Conservation (phyloP, 2,329 filamentous ascomycete genomes). For the Neonectria punicea region DNA sequence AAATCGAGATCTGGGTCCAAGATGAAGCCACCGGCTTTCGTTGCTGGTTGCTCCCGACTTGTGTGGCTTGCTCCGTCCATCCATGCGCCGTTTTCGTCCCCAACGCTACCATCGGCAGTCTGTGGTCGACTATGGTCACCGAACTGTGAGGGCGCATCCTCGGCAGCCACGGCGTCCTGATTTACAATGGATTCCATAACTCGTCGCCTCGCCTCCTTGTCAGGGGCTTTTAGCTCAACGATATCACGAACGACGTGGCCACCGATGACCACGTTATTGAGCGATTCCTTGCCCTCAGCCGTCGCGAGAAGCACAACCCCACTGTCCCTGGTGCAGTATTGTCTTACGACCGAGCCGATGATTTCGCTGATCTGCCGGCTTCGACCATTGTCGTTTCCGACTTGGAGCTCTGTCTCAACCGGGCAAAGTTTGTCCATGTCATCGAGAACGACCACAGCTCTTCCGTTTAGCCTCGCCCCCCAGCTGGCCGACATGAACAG, state of each 20-base stretch:
- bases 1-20: constrained; percentile 85
- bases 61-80: constrained; percentile 76
- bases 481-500: constrained; percentile 91
- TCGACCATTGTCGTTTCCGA: constrained; percentile 91
- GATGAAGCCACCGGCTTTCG: constrained; percentile 70
- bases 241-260: constrained; percentile 95
- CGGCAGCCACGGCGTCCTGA: constrained; percentile 57
- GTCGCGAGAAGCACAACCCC: constrained; percentile 90
- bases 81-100: constrained; percentile 73
- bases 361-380: constrained; percentile 94
- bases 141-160: constrained; percentile 50
- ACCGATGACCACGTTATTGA: constrained; percentile 90
- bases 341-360: constrained; percentile 81
- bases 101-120: constrained; percentile 63
- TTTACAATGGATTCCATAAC: constrained; percentile 84
- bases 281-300: constrained; percentile 89
- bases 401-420: constrained; percentile 91
- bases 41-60: constrained; percentile 53
- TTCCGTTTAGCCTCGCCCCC: constrained; percentile 88
- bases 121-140: constrained; percentile 64
- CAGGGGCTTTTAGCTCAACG: constrained; percentile 86
- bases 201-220: constrained; percentile 87
- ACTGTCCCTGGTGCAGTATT: constrained; percentile 83
- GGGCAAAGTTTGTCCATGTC: constrained; percentile 94
- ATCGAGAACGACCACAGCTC: constrained; percentile 86